Percentiles rank a stretch among this genome's conserved stretches.
Conservation (phyloP, 306 rosid genomes). For the Canavalia ensiformis region DNA sequence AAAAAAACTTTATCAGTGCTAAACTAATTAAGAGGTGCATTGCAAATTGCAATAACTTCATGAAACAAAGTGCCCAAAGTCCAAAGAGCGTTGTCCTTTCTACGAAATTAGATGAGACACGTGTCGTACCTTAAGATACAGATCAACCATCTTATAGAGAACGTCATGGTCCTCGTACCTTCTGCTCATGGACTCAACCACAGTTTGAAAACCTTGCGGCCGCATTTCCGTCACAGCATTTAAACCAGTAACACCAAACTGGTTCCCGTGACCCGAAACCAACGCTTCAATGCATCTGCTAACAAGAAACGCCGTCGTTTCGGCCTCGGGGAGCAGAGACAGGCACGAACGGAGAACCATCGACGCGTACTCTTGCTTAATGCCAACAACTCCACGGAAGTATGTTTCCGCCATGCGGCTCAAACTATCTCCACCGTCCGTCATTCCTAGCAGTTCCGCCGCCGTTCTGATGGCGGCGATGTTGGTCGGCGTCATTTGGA, state of each 20-base stretch:
- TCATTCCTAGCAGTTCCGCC: constrained; percentile 73
- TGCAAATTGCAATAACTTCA: too few relatives aligned
- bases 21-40: too few relatives aligned
- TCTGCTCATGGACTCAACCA: constrained; percentile 59
- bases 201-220: constrained; percentile 62
- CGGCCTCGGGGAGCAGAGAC: constrained; percentile 74
- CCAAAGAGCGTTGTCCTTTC: too few relatives aligned
- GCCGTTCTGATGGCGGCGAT: constrained; percentile 72
- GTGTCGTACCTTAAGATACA: constrained; percentile 63
- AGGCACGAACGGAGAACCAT: constrained; percentile 72
- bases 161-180: constrained; percentile 64
- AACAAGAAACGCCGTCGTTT: constrained; percentile 65
- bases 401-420: constrained; percentile 56
- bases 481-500: constrained; percentile 65
- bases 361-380: constrained; percentile 58
- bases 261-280: constrained; percentile 40
- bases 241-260: constrained; percentile 35
- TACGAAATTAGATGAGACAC: not conserved
- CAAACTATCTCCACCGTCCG: constrained; percentile 52
- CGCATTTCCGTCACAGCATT: constrained; percentile 56
- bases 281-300: constrained; percentile 71
- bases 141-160: constrained; percentile 61
- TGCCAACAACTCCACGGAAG: constrained; percentile 57
- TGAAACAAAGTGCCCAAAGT: too few relatives aligned
- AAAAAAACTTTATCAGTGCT: too few relatives aligned